A percentile compares a stretch with the other conserved stretches of the same genome.
Conservation (phyloP, 257 asterid species). For the Petunia secreta region DNA sequence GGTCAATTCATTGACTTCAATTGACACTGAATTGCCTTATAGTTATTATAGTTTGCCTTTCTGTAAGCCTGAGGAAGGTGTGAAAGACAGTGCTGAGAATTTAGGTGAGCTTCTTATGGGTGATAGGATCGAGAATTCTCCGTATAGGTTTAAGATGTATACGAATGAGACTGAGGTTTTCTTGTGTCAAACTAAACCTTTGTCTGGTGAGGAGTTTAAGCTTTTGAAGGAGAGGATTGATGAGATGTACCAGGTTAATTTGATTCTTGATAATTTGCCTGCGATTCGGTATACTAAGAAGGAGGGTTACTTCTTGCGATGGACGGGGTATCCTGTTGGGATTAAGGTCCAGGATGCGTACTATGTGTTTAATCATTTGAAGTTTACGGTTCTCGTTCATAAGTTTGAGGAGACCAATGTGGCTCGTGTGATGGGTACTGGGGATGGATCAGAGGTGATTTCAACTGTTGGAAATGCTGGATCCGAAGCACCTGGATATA, state of each 20-base stretch:
- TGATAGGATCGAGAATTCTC: slow-evolving; percentile 89
- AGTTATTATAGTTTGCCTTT: slow-evolving; percentile 83
- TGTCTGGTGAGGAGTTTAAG: slow-evolving; percentile 65
- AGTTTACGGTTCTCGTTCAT: slow-evolving; percentile 73
- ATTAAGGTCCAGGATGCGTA: slow-evolving; percentile 65
- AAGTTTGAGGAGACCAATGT: slow-evolving; percentile 76
- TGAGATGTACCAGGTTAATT: slow-evolving; percentile 88
- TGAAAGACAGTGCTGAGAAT: slow-evolving; percentile 84
- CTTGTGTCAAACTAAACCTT: slow-evolving; percentile 71
- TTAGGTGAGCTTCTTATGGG: slow-evolving; percentile 95
- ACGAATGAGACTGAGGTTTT: slow-evolving; percentile 69
- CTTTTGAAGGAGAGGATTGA: slow-evolving; percentile 82
- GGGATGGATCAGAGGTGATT: slow-evolving; percentile 79
- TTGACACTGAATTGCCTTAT: slow-evolving; percentile 82
- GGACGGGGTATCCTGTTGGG: slow-evolving; percentile 90
- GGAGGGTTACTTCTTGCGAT: slow-evolving; percentile 65
- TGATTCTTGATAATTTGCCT: slow-evolving; percentile 79
- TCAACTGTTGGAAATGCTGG: slow-evolving; percentile 55
- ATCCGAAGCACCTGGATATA: slow-evolving; percentile 74
- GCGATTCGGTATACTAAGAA: slow-evolving; percentile 77
- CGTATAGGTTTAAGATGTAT: slow-evolving; percentile 78
- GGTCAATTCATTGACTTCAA: slow-evolving; percentile 85
- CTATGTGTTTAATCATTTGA: slow-evolving; percentile 75
- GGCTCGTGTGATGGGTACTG: slow-evolving; percentile 90
- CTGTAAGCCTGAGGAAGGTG: slow-evolving; percentile 70